Percentiles rank a stretch among this genome's conserved stretches.
Conservation (phyloP, 805 yeast species). For the Wickerhamiella vanderwaltii region DNA sequence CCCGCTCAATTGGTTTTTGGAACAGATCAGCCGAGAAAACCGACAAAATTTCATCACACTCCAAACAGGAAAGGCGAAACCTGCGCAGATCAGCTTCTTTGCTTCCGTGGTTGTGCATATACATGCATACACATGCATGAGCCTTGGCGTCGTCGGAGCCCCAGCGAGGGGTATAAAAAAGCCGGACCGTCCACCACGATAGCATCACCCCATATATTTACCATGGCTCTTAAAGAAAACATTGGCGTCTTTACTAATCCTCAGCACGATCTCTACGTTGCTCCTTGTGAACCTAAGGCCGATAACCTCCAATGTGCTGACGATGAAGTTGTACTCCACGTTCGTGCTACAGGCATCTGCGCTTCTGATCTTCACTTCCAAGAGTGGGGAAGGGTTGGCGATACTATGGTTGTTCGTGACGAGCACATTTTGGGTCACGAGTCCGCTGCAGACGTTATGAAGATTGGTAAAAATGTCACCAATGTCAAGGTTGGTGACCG, state of each 20-base stretch:
- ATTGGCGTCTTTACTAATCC: conserved; percentile 28
- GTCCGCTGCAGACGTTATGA: conserved; percentile 40
- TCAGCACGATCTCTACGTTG: conserved; percentile 25
- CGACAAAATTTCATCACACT: too few species aligned
- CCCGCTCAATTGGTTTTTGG: too few species aligned
- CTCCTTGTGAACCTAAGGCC: conserved; percentile 22
- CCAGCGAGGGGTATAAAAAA: too few species aligned
- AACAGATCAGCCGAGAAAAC: too few species aligned
- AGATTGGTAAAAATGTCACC: conserved; percentile 38
- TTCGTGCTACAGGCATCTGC: conserved; percentile 59
- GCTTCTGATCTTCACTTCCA: conserved; percentile 65
- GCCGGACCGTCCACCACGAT: too few species aligned
- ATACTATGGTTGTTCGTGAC: conserved; percentile 43
- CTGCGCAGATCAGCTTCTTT: too few species aligned
- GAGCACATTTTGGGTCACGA: conserved; percentile 49
- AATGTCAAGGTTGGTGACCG: conserved; percentile 37
- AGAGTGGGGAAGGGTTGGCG: conserved; percentile 50
- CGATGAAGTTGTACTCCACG: conserved; percentile 41
- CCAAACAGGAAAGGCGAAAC: too few species aligned
- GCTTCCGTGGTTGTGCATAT: too few species aligned
- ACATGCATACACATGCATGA: too few species aligned
- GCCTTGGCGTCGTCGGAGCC: too few species aligned
- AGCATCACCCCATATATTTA: too few species aligned
- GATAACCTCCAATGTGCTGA: conserved; percentile 25
- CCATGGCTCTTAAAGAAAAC: conserved; percentile 17